A percentile compares a stretch with the other conserved stretches of the same genome.
Evolutionary conservation across 495 filamentous ascomycete genomes (phyloP).

Genomic region (Penicillium ochrochloron): DNA sequence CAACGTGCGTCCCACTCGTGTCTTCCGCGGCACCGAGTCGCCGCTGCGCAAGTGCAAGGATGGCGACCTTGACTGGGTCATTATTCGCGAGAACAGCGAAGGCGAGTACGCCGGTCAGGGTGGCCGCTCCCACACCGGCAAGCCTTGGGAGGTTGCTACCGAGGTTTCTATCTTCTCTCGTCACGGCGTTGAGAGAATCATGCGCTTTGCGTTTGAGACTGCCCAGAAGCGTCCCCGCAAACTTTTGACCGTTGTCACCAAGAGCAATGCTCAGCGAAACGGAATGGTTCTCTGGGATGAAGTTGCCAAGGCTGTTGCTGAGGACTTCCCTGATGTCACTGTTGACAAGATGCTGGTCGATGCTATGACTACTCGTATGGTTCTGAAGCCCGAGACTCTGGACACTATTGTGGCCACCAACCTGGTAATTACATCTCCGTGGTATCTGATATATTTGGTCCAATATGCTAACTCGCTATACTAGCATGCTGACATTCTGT

Average conservation of each 20-base stretch:
- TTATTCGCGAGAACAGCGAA: conserved; percentile 62
- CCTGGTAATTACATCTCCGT: conserved; percentile 33
- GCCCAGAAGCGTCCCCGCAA: conserved; percentile 52
- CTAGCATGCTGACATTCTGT: conserved; percentile 61
- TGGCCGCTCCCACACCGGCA: conserved; percentile 53
- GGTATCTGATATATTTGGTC: neutral
- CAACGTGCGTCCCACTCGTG: conserved; percentile 58
- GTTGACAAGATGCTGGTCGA: conserved; percentile 64
- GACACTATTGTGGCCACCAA: conserved; percentile 64
- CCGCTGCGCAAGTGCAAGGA: conserved; percentile 50
- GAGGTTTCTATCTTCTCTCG: conserved; percentile 60
- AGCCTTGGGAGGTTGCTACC: conserved; percentile 58
- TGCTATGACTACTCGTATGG: conserved; percentile 63
- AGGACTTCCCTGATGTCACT: conserved; percentile 57
- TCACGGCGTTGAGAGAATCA: conserved; percentile 57
- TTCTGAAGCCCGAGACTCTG: conserved; percentile 54
- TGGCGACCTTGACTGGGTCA: conserved; percentile 58
- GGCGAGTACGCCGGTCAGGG: conserved; percentile 63
- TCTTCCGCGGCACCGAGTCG: conserved; percentile 54
- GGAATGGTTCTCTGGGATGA: conserved; percentile 65
- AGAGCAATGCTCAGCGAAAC: conserved; percentile 62
- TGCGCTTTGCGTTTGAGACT: conserved; percentile 60
- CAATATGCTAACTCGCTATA: neutral
- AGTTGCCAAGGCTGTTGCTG: conserved; percentile 49
- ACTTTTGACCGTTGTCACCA: conserved; percentile 60